Base-by-base conservation (phyloP, 78 protist species). In the Creolimax fragrantissima region DNA sequence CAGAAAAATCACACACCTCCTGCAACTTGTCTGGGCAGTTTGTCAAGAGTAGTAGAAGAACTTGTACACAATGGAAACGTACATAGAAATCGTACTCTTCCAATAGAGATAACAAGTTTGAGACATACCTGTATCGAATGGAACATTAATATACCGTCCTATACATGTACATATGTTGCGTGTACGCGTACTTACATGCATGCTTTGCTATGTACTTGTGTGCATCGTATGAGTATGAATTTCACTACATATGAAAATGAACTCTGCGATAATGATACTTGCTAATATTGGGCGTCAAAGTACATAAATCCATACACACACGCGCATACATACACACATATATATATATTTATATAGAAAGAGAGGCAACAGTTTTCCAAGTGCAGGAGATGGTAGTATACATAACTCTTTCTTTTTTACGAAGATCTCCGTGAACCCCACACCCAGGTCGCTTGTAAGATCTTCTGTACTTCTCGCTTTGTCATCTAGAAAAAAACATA, bases 11-110 rank as follows among this genome's bases (percentile, higher is more conserved):
- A 32, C 86, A 6, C 37, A 83, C 86, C 86, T 83, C 86, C 37
- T 93, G 94, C 67, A 93, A 67, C 67, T 37, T 32, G 24, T 5
- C 5, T 24, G 66, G 4, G 41, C 44, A 2, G 47, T 85, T 84
- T 35, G 93, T 2, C 41, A 93, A 43, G 45, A 93, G 93, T 43
- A 44, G 5, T 35, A 91, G 92, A 35, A 93, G 85, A 11, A 93
- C 81, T 43, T 83, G 81, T n/a, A 92, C 88, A 3, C 93, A 41
- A 35, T 45, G 91, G 85, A 91, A 93, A 41, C 89, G 91, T 41
- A 93, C 91, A 17, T 92, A 85, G 3, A 41, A 81, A 42, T 93
- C 94, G 44, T 44, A 5, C 90, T 83, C 86, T 41, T 83, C 86
- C 1, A 83, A 32, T 41, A 83, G 2, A 6, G 86, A 83, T 11